phyloP scores from a whole-genome alignment of 441 rosid genomes.

The Macaranga tanarius region DNA sequence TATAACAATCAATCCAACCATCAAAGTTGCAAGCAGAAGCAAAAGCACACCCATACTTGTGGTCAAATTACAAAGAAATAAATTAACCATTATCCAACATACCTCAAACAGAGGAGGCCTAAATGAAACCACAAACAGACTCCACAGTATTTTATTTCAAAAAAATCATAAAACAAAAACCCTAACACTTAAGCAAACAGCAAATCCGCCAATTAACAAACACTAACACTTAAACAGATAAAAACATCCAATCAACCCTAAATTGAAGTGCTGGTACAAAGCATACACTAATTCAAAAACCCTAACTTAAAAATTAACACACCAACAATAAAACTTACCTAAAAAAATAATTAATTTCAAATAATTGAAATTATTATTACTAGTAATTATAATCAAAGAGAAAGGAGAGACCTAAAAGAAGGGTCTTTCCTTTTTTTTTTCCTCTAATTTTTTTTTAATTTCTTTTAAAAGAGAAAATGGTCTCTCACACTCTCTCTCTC shows the following conservation, averaged over 20 bases:
- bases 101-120: background rate
- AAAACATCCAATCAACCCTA: slow-evolving; percentile 9
- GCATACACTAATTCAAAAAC: no score
- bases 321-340: background rate
- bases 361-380: no score
- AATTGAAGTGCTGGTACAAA: background rate
- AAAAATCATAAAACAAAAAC: background rate
- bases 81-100: background rate
- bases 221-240: background rate
- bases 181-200: no score
- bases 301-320: slow-evolving; percentile 2
- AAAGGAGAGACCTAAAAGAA: slow-evolving; percentile 10
- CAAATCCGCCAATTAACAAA: background rate
- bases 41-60: background rate
- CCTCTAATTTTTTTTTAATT: background rate
- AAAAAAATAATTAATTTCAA: slow-evolving; percentile 12
- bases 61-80: background rate
- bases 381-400: background rate
- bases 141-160: no score
- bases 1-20: background rate
- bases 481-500: no score
- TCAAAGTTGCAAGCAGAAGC: background rate
- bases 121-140: background rate
- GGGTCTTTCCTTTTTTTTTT: slow-evolving; percentile 11
- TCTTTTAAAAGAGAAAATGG: no score